Percentiles rank a stretch among this genome's conserved stretches.
Conservation (phyloP, 1,284 basidiomycete genomes). For the Gymnopus androsaceus region DNA sequence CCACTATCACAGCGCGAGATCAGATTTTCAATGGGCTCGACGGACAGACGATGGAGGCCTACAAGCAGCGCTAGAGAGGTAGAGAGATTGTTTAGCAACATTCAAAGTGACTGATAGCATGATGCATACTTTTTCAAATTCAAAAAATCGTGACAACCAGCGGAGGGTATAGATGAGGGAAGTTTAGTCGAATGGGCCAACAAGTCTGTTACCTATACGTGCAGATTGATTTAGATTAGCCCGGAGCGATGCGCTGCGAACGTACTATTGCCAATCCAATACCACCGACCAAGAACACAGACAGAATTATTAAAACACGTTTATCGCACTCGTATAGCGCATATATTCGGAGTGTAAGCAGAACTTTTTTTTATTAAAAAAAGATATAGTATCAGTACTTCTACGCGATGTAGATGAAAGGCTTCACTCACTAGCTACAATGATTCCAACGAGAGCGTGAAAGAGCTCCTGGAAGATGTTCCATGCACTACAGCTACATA, state of each 20-base stretch:
- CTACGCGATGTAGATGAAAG: neutral
- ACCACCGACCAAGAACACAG: neutral
- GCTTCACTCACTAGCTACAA: constrained; percentile 1
- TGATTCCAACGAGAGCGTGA: constrained; percentile 2
- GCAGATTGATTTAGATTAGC: neutral
- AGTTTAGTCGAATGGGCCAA: neutral
- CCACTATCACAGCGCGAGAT: neutral
- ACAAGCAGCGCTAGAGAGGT: neutral
- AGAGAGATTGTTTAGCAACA: neutral
- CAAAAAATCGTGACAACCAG: constrained; percentile 4
- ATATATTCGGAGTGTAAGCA: constrained; percentile 10
- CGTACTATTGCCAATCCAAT: neutral
- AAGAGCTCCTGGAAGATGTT: constrained; percentile 8
- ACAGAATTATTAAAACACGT: constrained; percentile 1
- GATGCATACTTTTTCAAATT: constrained; percentile 4
- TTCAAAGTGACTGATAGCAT: neutral
- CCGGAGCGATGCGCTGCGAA: neutral
- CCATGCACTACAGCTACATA: neutral
- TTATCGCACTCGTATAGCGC: constrained; percentile 7
- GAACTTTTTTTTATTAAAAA: neutral
- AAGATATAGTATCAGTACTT: neutral
- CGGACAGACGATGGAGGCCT: neutral
- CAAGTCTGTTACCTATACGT: neutral
- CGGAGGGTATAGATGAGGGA: neutral
- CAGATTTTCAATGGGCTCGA: neutral